Percentiles rank a stretch among this genome's conserved stretches.
phyloP scores from a whole-genome alignment of 495 filamentous ascomycete species.

The Elasticomyces elasticus region DNA sequence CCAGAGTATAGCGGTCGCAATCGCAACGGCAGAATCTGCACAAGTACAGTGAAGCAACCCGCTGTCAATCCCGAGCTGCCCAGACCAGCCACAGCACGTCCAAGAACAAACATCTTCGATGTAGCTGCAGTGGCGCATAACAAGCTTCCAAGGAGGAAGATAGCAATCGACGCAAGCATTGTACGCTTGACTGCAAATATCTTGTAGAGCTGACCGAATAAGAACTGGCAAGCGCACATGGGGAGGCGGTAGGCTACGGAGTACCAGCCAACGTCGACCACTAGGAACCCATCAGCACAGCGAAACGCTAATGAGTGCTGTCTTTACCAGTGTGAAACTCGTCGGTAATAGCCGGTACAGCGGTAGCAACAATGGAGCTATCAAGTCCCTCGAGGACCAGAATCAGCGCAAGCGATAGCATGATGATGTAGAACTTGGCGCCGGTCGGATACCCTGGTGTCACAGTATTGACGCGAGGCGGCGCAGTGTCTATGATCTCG shows the following conservation, averaged over 20 bases:
- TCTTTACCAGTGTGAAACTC: constrained; percentile 19
- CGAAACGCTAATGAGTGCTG: constrained; percentile 8
- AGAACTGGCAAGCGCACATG: constrained; percentile 18
- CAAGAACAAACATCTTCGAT: constrained; percentile 9
- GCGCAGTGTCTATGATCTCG: not conserved
- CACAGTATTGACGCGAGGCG: constrained; percentile 28
- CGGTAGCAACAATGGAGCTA: constrained; percentile 10
- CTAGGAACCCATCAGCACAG: not conserved
- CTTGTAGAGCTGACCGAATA: constrained; percentile 21
- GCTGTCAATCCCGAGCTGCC: constrained; percentile 25
- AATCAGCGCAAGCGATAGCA: not conserved
- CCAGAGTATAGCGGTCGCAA: constrained; percentile 13
- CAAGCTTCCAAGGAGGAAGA: constrained; percentile 10
- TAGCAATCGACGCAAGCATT: not conserved
- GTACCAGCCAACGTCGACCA: constrained; percentile 9
- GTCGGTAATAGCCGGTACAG: constrained; percentile 17
- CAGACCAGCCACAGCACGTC: constrained; percentile 12
- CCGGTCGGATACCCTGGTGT: constrained; percentile 1
- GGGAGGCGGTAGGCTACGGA: constrained; percentile 12
- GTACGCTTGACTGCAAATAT: constrained; percentile 19
- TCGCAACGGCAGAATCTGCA: constrained; percentile 6
- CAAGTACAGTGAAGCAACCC: constrained; percentile 24
- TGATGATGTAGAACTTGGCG: not conserved
- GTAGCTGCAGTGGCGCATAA: constrained; percentile 11
- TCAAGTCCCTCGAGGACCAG: constrained; percentile 10